Percentiles rank a stretch among this genome's conserved stretches.
Evolutionary conservation across 768 basidiomycete species (phyloP).

Genomic region (Hygrophoropsis aurantiaca): DNA sequence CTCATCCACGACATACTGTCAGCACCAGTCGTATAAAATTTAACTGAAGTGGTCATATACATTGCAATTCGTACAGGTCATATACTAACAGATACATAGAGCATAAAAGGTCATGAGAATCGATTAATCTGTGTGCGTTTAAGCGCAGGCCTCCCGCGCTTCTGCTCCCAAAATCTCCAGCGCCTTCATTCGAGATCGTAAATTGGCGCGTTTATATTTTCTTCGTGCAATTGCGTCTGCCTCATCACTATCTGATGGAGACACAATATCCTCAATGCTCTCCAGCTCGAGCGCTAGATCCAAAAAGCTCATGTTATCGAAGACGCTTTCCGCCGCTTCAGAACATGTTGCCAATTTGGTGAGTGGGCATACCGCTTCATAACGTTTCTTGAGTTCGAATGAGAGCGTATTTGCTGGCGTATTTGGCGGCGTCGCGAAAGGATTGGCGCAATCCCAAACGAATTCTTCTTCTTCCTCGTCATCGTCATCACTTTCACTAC

Average conservation of each 20-base stretch:
- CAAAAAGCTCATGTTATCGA: not conserved
- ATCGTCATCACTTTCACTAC: not conserved
- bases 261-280: conserved; percentile 1
- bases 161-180: conserved; percentile 10
- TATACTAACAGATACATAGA: not conserved
- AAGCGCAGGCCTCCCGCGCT: conserved; percentile 1
- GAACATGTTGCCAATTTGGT: not conserved
- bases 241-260: conserved; percentile 1
- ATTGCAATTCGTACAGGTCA: not conserved
- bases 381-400: not conserved
- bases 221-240: conserved; percentile 1
- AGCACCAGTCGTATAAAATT: not conserved
- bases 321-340: too few relatives aligned
- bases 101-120: not conserved
- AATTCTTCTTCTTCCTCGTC: conserved; percentile 4
- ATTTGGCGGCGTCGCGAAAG: conserved; percentile 9
- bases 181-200: conserved; percentile 8
- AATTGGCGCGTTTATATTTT: conserved; percentile 2
- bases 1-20: not conserved
- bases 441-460: conserved; percentile 15
- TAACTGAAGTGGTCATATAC: too few relatives aligned
- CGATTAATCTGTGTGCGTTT: not conserved
- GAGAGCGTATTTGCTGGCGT: not conserved
- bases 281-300: not conserved
- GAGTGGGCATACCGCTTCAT: not conserved